Conservation (phyloP, 495 filamentous ascomycete species). For the Sporormia fimetaria region DNA sequence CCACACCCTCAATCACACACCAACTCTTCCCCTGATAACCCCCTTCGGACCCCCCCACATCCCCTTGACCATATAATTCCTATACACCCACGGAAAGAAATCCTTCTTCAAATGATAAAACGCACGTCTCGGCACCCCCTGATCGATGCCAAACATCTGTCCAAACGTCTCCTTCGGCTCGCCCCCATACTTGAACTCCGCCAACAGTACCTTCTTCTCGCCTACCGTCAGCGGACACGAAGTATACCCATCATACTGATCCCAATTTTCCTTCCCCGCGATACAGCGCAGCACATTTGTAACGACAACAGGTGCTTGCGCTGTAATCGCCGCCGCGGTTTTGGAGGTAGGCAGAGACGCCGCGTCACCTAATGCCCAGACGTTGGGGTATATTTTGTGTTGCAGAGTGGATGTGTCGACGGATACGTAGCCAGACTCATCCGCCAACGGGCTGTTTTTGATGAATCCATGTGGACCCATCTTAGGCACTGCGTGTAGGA, state of each 20-base stretch:
- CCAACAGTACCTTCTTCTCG: constrained; percentile 55
- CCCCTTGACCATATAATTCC: constrained; percentile 47
- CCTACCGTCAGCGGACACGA: constrained; percentile 57
- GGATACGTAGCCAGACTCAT: constrained; percentile 40
- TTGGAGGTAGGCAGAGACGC: constrained; percentile 57
- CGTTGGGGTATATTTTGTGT: constrained; percentile 52
- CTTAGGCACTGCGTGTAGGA: constrained; percentile 52
- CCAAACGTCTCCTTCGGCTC: constrained; percentile 59
- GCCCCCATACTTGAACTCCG: constrained; percentile 64
- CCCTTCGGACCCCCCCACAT: constrained; percentile 53
- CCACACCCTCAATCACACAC: background rate
- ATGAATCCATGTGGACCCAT: constrained; percentile 51
- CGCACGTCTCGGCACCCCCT: constrained; percentile 33
- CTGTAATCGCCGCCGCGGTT: constrained; percentile 55
- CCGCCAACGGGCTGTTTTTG: constrained; percentile 46
- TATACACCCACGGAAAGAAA: constrained; percentile 58
- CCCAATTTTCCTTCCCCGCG: constrained; percentile 44
- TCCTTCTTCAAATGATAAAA: constrained; percentile 63
- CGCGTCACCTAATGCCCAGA: constrained; percentile 60
- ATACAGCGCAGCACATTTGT: constrained; percentile 42
- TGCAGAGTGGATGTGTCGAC: constrained; percentile 49
- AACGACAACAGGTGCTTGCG: constrained; percentile 45
- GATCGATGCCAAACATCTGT: constrained; percentile 38
- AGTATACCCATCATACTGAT: constrained; percentile 54
- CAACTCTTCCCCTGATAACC: constrained; percentile 33